phyloP scores from a whole-genome alignment of 2,329 filamentous ascomycete genomes.

The Colletotrichum tropicicola region DNA sequence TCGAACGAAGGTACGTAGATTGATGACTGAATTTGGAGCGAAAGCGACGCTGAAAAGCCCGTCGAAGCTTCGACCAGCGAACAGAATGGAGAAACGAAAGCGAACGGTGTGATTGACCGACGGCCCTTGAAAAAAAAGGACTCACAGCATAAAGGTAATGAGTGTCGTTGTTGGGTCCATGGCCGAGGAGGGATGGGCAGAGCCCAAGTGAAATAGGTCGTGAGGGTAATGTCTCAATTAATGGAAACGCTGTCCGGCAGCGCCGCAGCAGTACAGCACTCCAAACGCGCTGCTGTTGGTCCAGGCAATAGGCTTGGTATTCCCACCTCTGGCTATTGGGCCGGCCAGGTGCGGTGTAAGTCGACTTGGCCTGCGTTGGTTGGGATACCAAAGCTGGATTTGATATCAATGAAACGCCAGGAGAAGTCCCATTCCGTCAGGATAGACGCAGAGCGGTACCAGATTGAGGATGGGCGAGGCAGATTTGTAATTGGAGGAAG shows the following conservation, averaged over 20 bases:
- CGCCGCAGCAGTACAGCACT: background rate
- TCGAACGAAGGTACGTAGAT: conserved; percentile 8
- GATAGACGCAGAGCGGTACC: conserved; percentile 37
- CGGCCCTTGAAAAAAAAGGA: conserved; percentile 47
- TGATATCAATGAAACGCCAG: conserved; percentile 29
- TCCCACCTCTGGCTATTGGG: conserved; percentile 12
- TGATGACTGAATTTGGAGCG: background rate
- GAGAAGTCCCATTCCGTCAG: conserved; percentile 36
- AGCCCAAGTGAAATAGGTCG: conserved; percentile 19
- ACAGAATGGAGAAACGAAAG: conserved; percentile 31
- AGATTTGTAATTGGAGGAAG: conserved; percentile 36
- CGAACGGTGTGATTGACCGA: conserved; percentile 30
- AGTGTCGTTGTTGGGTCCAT: conserved; percentile 64
- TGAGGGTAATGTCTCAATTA: conserved; percentile 5
- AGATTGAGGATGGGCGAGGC: conserved; percentile 9
- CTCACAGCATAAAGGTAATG: conserved; percentile 59
- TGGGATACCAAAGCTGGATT: conserved; percentile 13
- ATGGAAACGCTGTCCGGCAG: conserved; percentile 5
- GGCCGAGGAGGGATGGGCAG: conserved; percentile 14
- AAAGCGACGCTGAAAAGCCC: conserved; percentile 4
- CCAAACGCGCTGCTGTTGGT: background rate
- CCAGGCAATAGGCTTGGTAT: conserved; percentile 3
- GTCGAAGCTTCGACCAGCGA: conserved; percentile 26
- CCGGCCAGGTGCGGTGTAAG: conserved; percentile 17
- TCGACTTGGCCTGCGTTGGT: conserved; percentile 26